Evolutionary conservation across 306 rosid species (phyloP).

Genomic region (Quercus alba): DNA sequence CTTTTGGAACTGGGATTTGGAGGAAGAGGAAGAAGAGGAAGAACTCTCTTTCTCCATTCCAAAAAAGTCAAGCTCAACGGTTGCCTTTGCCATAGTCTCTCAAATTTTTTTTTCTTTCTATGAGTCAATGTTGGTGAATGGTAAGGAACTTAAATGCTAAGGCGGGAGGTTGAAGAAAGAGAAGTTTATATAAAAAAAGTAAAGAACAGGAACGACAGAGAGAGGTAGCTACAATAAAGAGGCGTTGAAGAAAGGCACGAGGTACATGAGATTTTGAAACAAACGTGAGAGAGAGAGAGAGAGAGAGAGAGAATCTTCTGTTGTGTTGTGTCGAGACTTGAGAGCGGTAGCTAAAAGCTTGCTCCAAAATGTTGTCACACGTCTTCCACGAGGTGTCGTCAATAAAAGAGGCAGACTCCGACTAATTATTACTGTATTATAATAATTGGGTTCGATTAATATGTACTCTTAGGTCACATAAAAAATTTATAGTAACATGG

Average conservation of each 20-base stretch:
- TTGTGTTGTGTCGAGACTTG: neutral
- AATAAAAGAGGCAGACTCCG: neutral
- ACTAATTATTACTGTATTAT: no score
- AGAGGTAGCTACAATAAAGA: neutral
- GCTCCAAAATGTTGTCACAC: slow-evolving; percentile 8
- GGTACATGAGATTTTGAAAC: slow-evolving; percentile 5
- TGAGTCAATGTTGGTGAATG: neutral
- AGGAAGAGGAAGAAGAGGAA: neutral
- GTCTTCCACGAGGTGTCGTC: slow-evolving; percentile 28
- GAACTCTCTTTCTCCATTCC: slow-evolving; percentile 20
- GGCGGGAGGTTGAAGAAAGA: neutral
- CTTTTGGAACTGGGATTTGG: slow-evolving; percentile 43
- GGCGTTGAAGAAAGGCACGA: slow-evolving; percentile 17
- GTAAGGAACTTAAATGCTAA: neutral
- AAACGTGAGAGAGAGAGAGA: neutral
- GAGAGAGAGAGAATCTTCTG: neutral
- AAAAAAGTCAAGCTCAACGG: slow-evolving; percentile 46
- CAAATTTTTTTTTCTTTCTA: neutral
- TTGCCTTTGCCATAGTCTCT: slow-evolving; percentile 20
- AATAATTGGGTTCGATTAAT: no score
- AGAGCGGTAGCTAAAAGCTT: neutral
- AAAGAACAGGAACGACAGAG: neutral
- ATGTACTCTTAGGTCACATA: no score
- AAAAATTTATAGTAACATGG: no score
- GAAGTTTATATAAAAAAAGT: no score